Conservation (phyloP, 2,329 filamentous ascomycete genomes). For the Nannizziopsis arthrosporioides region DNA sequence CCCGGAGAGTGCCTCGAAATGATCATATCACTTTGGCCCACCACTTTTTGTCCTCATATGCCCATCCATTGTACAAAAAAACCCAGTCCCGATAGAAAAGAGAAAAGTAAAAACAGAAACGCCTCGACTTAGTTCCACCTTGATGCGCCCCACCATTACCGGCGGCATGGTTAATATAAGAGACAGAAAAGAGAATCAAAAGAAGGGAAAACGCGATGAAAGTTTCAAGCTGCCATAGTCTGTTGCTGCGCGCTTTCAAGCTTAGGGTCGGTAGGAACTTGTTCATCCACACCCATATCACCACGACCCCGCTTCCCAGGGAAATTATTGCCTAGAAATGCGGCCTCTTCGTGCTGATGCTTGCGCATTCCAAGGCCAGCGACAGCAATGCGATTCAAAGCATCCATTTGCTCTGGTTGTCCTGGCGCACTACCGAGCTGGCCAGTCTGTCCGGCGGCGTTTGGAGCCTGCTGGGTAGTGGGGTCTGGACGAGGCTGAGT, state of each 20-base stretch:
- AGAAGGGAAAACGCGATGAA: background rate
- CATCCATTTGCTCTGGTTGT: constrained; percentile 30
- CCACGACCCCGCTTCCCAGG: constrained; percentile 19
- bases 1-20: too few species aligned
- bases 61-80: too few species aligned
- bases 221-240: background rate
- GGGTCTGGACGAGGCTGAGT: constrained; percentile 39
- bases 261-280: constrained; percentile 1
- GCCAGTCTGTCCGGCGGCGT: constrained; percentile 4
- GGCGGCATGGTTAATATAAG: too few species aligned
- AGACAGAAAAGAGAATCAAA: background rate
- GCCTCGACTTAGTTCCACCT: background rate
- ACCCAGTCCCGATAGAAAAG: background rate
- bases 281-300: constrained; percentile 5
- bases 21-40: too few species aligned
- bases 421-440: constrained; percentile 7
- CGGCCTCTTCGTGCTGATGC: constrained; percentile 29
- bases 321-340: constrained; percentile 25
- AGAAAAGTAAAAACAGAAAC: background rate
- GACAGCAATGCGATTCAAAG: constrained; percentile 34
- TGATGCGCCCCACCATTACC: too few species aligned
- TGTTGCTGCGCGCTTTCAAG: background rate
- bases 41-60: too few species aligned
- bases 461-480: constrained; percentile 11
- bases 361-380: constrained; percentile 36